phyloP scores from a whole-genome alignment of 108 stramenopile genomes.

The Asterionellopsis glacialis region DNA sequence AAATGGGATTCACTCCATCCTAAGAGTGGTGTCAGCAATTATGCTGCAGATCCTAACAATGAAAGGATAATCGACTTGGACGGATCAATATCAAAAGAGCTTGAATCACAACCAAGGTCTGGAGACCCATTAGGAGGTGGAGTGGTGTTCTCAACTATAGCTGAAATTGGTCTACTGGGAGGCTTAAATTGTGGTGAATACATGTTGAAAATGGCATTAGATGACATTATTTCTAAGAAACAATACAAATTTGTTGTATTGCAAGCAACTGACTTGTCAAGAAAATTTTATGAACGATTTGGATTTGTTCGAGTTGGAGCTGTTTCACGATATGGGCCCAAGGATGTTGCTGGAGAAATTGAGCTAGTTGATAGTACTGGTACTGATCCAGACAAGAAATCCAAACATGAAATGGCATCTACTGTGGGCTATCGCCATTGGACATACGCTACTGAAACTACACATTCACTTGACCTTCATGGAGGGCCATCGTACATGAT shows the following conservation, averaged over 20 bases:
- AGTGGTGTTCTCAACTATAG: constrained; percentile 49
- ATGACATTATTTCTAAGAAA: constrained; percentile 19
- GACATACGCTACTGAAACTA: constrained; percentile 60
- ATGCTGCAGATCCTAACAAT: background rate
- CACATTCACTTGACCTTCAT: constrained; percentile 35
- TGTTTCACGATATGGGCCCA: constrained; percentile 43
- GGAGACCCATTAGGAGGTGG: constrained; percentile 45
- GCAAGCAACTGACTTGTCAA: constrained; percentile 44
- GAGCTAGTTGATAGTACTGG: too few relatives aligned
- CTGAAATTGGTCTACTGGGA: constrained; percentile 61
- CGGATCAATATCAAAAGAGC: constrained; percentile 28
- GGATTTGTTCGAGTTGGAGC: constrained; percentile 73
- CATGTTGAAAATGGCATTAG: constrained; percentile 52
- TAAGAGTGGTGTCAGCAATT: constrained; percentile 21
- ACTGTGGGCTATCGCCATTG: constrained; percentile 67
- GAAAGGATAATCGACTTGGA: constrained; percentile 17
- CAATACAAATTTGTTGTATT: constrained; percentile 57
- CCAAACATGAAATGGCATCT: constrained; percentile 13
- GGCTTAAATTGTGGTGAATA: constrained; percentile 63
- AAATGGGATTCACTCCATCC: constrained; percentile 49
- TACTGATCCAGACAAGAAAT: background rate
- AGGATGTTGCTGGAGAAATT: background rate
- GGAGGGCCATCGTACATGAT: constrained; percentile 76
- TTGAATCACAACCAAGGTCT: constrained; percentile 32
- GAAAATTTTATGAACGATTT: constrained; percentile 63